Evolutionary conservation across 164 flowering plant genomes (phyloP), one percentile per base, ranked within the genome.

Genomic region (Magnolia kwangsiensis): DNA sequence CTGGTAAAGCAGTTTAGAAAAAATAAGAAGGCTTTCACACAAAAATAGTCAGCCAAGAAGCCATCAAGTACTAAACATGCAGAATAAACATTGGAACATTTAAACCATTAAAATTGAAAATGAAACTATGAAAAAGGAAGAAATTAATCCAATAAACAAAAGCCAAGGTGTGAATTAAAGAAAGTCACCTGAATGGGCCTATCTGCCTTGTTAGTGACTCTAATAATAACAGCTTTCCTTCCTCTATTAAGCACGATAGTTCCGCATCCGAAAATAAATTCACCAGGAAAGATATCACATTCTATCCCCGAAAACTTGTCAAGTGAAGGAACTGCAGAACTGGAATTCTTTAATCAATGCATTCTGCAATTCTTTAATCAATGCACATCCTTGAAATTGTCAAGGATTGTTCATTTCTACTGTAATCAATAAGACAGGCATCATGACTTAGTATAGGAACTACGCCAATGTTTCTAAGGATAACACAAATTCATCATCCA

Each of bases 131-230:
- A 70, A 29, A 13, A 45, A 51, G n/a, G 72, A 27, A 76, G 29
- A 24, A 10, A 70, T 21, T 7, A 51, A 65, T 19, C 49, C 69
- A 68, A 59, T 49, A 23, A 67, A 8, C 37, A 76, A 72, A 37
- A 55, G 18, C 18, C 61, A 55, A 16, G 61, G 61, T 55, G 61
- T 55, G 61, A 37, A 37, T 13, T 50, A 14, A 55, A 14, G 11
- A 50, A 31, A 58, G 55, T 58, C 67, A 90, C 99, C 98, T 96
- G 99, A 85, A 96, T 78, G 24, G 99, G 98, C 84, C 99, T 87
- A 78, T 96, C 97, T 68, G 95, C 97, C 8, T 79, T 85, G 79
- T 94, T 96, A 49, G 81, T 80, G 23, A 94, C 95, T 76, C 63
- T 82, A 71, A 96, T 86, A 9, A 63, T 82, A 70, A 90, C 78